phyloP scores from a whole-genome alignment of 2,329 filamentous ascomycete species.

The Aureobasidium leucospermi region DNA sequence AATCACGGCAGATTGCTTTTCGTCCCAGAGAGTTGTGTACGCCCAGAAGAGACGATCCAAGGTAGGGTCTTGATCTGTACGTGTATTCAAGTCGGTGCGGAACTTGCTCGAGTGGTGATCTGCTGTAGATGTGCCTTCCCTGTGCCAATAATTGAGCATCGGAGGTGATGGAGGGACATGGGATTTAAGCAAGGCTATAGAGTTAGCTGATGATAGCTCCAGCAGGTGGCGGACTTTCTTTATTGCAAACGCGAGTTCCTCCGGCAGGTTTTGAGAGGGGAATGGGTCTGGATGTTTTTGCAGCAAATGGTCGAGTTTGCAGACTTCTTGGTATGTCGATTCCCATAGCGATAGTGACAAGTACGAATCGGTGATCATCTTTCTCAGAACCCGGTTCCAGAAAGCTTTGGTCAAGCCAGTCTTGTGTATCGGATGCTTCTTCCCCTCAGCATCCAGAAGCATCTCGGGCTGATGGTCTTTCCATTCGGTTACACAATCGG shows the following conservation, averaged over 20 bases:
- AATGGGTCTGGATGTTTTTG: not conserved
- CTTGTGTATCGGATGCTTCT: constrained; percentile 21
- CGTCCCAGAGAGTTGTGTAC: constrained; percentile 1
- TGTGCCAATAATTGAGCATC: constrained; percentile 22
- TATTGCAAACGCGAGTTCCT: not conserved
- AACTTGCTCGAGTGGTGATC: not conserved
- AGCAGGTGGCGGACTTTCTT: not conserved
- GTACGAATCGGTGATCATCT: constrained; percentile 18
- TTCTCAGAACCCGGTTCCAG: constrained; percentile 16
- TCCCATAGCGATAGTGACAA: constrained; percentile 19
- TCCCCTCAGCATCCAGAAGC: constrained; percentile 33
- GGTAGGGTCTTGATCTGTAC: not conserved
- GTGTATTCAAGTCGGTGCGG: not conserved
- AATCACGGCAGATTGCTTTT: not conserved
- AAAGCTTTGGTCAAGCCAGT: constrained; percentile 5
- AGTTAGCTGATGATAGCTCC: constrained; percentile 16
- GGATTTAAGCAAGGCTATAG: constrained; percentile 21
- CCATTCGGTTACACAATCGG: constrained; percentile 34
- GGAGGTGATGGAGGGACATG: constrained; percentile 34
- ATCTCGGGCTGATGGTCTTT: constrained; percentile 43
- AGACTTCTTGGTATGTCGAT: constrained; percentile 14
- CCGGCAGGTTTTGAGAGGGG: not conserved
- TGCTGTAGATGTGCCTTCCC: constrained; percentile 14
- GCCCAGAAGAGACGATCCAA: constrained; percentile 1
- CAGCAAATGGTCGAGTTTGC: not conserved